These are phyloP conservation scores for Evernia prunastri DNA, from an alignment of 495 filamentous ascomycete genomes.

Conservation along the genomic window DNA sequence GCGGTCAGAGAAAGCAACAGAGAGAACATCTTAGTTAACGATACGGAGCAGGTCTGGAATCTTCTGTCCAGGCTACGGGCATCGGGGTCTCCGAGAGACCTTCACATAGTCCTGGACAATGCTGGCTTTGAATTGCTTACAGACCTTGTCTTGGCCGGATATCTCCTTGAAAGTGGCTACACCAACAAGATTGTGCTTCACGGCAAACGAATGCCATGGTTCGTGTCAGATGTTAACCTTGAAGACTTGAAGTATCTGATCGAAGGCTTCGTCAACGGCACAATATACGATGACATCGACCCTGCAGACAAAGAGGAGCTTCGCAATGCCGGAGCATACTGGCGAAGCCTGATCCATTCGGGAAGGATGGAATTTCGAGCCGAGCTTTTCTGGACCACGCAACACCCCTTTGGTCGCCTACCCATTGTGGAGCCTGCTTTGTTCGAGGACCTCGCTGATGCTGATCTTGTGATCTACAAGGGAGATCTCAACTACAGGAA, in stretches of 20 bases:
- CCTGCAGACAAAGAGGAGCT: conserved; percentile 56
- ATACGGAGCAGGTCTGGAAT: conserved; percentile 65
- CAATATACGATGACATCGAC: conserved; percentile 64
- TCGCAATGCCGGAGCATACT: conserved; percentile 53
- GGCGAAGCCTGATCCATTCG: conserved; percentile 68
- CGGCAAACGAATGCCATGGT: conserved; percentile 91
- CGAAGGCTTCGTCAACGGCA: conserved; percentile 56
- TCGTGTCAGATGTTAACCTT: conserved; percentile 89
- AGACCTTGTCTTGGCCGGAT: conserved; percentile 82
- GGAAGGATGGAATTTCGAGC: conserved; percentile 71
- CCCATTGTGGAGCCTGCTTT: conserved; percentile 57
- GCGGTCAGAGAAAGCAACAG: conserved; percentile 74
- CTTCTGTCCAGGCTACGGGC: conserved; percentile 53
- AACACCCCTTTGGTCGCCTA: conserved; percentile 77
- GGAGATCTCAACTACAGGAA: conserved; percentile 95
- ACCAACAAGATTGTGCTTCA: conserved; percentile 81
- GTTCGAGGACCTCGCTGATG: conserved; percentile 66
- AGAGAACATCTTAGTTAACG: conserved; percentile 81
- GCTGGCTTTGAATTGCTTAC: conserved; percentile 94
- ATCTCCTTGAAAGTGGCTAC: conserved; percentile 69
- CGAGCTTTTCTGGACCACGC: conserved; percentile 83
- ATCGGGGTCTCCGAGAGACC: conserved; percentile 49
- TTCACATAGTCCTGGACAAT: conserved; percentile 92
- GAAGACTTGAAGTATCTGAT: conserved; percentile 74
- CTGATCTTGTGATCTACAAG: conserved; percentile 90